phyloP scores from a whole-genome alignment of 495 filamentous ascomycete genomes.

The Astrocystis sublimbata region DNA sequence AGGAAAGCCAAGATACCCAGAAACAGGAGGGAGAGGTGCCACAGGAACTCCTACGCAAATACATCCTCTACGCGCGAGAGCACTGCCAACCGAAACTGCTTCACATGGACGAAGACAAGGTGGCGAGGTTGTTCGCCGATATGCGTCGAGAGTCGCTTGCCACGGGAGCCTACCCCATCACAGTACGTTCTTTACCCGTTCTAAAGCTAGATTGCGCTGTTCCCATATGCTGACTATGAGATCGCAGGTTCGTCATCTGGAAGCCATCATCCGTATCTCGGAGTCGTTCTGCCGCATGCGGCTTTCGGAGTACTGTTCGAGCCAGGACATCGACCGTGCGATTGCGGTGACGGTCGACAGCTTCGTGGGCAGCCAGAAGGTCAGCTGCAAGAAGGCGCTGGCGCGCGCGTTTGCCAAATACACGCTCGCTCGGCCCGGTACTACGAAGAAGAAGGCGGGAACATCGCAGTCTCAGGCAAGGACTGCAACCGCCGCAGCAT shows the following conservation, averaged over 20 bases:
- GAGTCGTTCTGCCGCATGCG: conserved; percentile 96
- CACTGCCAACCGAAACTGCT: conserved; percentile 89
- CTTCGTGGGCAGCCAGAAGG: conserved; percentile 95
- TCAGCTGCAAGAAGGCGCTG: conserved; percentile 96
- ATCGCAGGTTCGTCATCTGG: conserved; percentile 85
- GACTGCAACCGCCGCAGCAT: conserved; percentile 22
- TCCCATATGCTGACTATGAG: conserved; percentile 26
- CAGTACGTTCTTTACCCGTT: conserved; percentile 64
- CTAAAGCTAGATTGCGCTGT: too few relatives aligned
- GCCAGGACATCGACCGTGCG: conserved; percentile 91
- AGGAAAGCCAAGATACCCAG: conserved; percentile 50
- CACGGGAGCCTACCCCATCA: conserved; percentile 96
- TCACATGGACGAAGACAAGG: conserved; percentile 97
- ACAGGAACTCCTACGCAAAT: conserved; percentile 92
- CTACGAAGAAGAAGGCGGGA: conserved; percentile 14
- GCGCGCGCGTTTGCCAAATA: conserved; percentile 98
- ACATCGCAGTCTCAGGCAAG: conserved; percentile 25
- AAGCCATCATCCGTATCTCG: conserved; percentile 93
- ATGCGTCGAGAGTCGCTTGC: conserved; percentile 91
- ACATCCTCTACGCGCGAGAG: conserved; percentile 94
- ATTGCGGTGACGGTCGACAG: conserved; percentile 96
- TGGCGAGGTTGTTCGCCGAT: conserved; percentile 90
- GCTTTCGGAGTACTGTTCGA: conserved; percentile 85
- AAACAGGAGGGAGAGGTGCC: conserved; percentile 78
- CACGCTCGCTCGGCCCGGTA: conserved; percentile 52